Evolutionary conservation across 805 yeast species (phyloP).

Genomic region (Yarrowia bubula): DNA sequence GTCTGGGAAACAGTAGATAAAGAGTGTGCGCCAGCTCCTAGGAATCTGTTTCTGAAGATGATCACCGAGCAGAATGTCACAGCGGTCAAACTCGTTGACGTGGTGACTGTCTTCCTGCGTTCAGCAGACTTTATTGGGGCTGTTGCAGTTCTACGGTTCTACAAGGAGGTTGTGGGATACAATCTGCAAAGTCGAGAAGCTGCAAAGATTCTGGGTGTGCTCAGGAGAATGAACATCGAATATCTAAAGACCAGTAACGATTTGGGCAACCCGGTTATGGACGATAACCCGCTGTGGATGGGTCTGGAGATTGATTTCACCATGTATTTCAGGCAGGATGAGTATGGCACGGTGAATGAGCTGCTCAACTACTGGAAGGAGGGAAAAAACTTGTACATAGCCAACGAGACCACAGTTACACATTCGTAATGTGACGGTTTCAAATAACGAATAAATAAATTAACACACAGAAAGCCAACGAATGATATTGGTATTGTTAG

Average conservation of each 20-base stretch:
- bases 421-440: too few relatives aligned
- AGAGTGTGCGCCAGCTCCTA: conserved; percentile 14
- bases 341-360: neutral
- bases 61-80: neutral
- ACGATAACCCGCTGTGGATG: conserved; percentile 17
- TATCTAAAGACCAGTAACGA: too few relatives aligned
- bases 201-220: neutral
- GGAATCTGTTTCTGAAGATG: conserved; percentile 20
- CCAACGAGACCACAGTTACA: too few relatives aligned
- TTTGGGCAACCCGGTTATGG: neutral
- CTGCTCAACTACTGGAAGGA: neutral
- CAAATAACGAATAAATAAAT: too few relatives aligned
- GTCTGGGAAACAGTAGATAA: neutral
- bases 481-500: too few relatives aligned
- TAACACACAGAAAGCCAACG: too few relatives aligned
- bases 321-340: neutral
- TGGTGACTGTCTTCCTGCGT: neutral
- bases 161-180: conserved; percentile 19
- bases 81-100: neutral
- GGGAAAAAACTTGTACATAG: conserved; percentile 12
- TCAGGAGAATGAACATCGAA: too few relatives aligned
- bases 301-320: conserved; percentile 12
- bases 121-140: conserved; percentile 20
- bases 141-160: conserved; percentile 5
- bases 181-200: neutral